Percentiles rank a stretch among this genome's conserved stretches.
Evolutionary conservation across 305 asterid genomes (phyloP).

Genomic region (Fraxinus paxiana): DNA sequence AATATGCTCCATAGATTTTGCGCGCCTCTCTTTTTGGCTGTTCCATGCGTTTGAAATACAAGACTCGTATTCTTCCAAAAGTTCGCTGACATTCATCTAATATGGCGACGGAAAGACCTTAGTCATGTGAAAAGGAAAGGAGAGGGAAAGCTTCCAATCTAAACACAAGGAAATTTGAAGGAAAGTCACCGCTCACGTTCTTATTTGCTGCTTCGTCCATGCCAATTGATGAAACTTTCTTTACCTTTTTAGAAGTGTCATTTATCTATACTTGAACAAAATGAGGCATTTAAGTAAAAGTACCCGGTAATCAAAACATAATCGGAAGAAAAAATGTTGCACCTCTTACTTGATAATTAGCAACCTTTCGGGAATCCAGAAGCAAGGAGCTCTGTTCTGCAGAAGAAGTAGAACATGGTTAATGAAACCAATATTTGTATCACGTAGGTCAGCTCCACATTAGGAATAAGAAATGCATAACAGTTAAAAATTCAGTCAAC

Average conservation of each 20-base stretch:
- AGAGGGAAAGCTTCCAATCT: constrained; percentile 11
- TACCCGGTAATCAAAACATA: not conserved
- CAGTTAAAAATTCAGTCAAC: not conserved
- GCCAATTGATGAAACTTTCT: constrained; percentile 34
- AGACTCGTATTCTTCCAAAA: constrained; percentile 60
- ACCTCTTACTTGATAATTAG: constrained; percentile 43
- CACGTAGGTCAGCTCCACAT: constrained; percentile 5
- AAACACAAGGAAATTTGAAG: not conserved
- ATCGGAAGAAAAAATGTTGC: constrained; percentile 22
- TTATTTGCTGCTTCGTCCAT: constrained; percentile 34
- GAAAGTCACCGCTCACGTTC: constrained; percentile 42
- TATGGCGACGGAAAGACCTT: constrained; percentile 24
- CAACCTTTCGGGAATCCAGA: constrained; percentile 30
- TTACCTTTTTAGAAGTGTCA: constrained; percentile 26
- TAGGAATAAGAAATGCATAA: not conserved
- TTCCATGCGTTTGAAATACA: constrained; percentile 48
- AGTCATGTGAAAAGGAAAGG: constrained; percentile 6
- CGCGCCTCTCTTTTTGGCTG: constrained; percentile 58
- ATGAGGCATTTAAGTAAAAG: constrained; percentile 13
- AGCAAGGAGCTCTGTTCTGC: constrained; percentile 51
- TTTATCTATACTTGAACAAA: constrained; percentile 42
- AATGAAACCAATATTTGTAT: not conserved
- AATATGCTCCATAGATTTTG: constrained; percentile 54
- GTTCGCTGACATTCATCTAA: constrained; percentile 64
- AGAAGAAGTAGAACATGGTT: constrained; percentile 27